Evolutionary conservation across 805 yeast species (phyloP).

Genomic region (Lachancea quebecensis): DNA sequence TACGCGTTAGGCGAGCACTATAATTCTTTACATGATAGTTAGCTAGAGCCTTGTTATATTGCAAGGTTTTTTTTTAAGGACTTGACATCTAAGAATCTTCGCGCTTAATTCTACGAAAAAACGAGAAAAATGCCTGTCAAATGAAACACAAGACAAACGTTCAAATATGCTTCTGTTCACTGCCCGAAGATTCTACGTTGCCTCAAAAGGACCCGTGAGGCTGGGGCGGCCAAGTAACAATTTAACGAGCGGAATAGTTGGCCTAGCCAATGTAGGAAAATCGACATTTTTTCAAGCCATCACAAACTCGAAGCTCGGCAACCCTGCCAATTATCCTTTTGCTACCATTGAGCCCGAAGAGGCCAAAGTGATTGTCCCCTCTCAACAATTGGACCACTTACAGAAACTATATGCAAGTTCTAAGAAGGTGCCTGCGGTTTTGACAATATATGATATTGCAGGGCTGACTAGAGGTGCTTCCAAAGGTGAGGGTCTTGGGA

Average conservation of each 20-base stretch:
- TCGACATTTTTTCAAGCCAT: constrained; percentile 78
- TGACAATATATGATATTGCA: constrained; percentile 74
- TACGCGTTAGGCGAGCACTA: constrained; percentile 95
- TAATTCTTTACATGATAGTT: constrained; percentile 62
- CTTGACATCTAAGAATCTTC: not conserved
- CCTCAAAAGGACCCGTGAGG: not conserved
- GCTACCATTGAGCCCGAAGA: constrained; percentile 82
- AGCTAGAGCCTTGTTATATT: not conserved
- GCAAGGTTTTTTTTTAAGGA: not conserved
- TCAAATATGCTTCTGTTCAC: not conserved
- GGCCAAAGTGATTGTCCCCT: constrained; percentile 66
- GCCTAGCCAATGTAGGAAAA: constrained; percentile 75
- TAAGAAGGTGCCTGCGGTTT: constrained; percentile 57
- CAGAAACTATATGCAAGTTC: constrained; percentile 52
- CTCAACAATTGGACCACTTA: constrained; percentile 50
- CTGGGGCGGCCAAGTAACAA: constrained; percentile 17
- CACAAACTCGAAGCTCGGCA: constrained; percentile 61
- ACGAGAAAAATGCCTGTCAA: no score
- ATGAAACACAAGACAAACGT: not conserved
- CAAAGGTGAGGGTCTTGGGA: constrained; percentile 80
- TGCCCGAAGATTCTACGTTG: constrained; percentile 2
- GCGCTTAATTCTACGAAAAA: no score
- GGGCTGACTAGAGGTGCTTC: constrained; percentile 78
- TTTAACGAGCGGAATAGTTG: constrained; percentile 60
- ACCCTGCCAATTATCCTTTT: constrained; percentile 76